These are phyloP conservation scores for Globisporangium cystogenes DNA, from an alignment of 352 stramenopile species.

Conservation along the genomic window DNA sequence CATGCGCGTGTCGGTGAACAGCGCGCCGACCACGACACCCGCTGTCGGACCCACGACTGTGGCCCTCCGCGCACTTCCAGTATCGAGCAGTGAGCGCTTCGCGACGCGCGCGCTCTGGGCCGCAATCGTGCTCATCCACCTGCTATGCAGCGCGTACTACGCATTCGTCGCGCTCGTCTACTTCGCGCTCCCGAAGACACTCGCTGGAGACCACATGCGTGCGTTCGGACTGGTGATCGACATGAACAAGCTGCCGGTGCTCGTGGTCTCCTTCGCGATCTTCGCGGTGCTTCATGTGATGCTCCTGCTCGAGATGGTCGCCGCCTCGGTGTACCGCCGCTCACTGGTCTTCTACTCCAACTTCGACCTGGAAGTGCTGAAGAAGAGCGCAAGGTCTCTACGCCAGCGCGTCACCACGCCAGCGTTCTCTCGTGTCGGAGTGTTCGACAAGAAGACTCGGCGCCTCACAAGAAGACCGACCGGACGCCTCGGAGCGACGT, in stretches of 20 bases:
- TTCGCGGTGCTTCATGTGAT: background rate
- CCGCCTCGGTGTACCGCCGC: background rate
- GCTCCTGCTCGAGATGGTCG: background rate
- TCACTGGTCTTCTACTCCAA: background rate
- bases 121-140: background rate
- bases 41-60: background rate
- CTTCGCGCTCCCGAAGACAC: background rate
- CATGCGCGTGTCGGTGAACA: background rate
- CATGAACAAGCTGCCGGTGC: background rate
- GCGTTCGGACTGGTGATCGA: background rate
- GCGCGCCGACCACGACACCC: too few relatives aligned
- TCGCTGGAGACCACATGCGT: slow-evolving; percentile 1
- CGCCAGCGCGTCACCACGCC: background rate
- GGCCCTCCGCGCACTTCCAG: too few relatives aligned
- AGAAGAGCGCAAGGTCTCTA: background rate
- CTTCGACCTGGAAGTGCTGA: background rate
- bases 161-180: background rate
- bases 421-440: background rate
- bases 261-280: background rate
- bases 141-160: background rate
- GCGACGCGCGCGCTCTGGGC: background rate
- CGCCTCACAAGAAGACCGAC: background rate
- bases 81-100: background rate
- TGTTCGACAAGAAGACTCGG: background rate
- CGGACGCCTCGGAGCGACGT: background rate